Evolutionary conservation across 768 basidiomycete species (phyloP).

Genomic region (Chiua virens): DNA sequence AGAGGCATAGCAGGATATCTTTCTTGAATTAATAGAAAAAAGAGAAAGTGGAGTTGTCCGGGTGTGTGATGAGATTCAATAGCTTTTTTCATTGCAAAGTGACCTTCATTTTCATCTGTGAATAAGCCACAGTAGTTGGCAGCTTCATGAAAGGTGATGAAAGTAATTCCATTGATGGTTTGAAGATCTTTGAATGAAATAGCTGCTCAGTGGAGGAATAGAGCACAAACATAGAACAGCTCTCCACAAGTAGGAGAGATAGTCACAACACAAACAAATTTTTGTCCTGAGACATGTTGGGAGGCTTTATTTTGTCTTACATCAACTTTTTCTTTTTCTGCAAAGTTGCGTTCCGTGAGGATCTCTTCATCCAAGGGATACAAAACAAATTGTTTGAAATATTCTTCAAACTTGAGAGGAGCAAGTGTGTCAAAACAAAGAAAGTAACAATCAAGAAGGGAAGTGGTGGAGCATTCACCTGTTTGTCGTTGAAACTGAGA

Average conservation of each 20-base stretch:
- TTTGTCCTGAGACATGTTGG: background rate
- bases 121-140: constrained; percentile 24
- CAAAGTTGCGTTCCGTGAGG: background rate
- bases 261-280: constrained; percentile 24
- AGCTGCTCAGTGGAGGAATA: constrained; percentile 23
- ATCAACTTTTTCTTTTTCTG: background rate
- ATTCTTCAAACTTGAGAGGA: background rate
- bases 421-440: background rate
- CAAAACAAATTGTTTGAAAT: background rate
- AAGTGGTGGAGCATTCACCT: background rate
- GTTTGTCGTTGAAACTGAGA: constrained; percentile 23
- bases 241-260: constrained; percentile 33
- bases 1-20: too few species aligned
- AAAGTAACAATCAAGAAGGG: constrained; percentile 24
- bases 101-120: constrained; percentile 23
- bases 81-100: constrained; percentile 37
- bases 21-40: too few species aligned
- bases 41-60: constrained; percentile 37
- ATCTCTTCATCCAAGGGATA: background rate
- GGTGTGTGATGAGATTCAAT: constrained; percentile 33
- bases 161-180: constrained; percentile 14
- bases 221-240: constrained; percentile 31
- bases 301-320: background rate
- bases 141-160: constrained; percentile 24
- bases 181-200: constrained; percentile 22